Evolutionary conservation across 2,329 filamentous ascomycete species (phyloP).

Genomic region (Drechslera avenae): DNA sequence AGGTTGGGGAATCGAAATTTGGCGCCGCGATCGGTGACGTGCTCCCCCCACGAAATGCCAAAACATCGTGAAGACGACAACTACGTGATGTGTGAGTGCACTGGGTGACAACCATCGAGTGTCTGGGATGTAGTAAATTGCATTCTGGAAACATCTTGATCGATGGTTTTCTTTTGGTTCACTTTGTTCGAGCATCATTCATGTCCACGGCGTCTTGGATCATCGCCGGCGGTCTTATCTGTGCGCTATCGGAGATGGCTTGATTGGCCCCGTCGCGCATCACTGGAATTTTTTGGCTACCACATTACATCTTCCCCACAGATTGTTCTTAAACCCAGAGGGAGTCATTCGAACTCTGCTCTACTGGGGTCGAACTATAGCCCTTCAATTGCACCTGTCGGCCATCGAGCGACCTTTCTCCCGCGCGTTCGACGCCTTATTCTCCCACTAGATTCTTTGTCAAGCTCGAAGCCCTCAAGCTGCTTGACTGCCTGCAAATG

Average conservation of each 20-base stretch:
- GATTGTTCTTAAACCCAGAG: conserved; percentile 33
- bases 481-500: conserved; percentile 45
- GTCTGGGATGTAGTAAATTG: neutral
- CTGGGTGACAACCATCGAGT: neutral
- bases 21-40: conserved; percentile 29
- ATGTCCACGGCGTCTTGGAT: neutral
- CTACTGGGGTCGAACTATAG: conserved; percentile 37
- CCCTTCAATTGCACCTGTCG: conserved; percentile 36
- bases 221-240: conserved; percentile 35
- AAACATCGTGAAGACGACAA: neutral
- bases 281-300: conserved; percentile 40
- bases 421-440: conserved; percentile 25
- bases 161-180: too few species aligned
- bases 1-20: conserved; percentile 17
- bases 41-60: neutral
- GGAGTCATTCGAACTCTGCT: conserved; percentile 36
- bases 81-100: neutral
- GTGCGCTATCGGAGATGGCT: conserved; percentile 38
- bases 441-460: conserved; percentile 20
- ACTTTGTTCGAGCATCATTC: neutral
- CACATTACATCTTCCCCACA: conserved; percentile 42
- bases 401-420: conserved; percentile 23
- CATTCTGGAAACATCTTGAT: neutral
- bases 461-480: conserved; percentile 41
- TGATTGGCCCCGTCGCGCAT: conserved; percentile 32